These are phyloP conservation scores for Yamadazyma olivae DNA, from an alignment of 805 yeast species.

Conservation along the genomic window DNA sequence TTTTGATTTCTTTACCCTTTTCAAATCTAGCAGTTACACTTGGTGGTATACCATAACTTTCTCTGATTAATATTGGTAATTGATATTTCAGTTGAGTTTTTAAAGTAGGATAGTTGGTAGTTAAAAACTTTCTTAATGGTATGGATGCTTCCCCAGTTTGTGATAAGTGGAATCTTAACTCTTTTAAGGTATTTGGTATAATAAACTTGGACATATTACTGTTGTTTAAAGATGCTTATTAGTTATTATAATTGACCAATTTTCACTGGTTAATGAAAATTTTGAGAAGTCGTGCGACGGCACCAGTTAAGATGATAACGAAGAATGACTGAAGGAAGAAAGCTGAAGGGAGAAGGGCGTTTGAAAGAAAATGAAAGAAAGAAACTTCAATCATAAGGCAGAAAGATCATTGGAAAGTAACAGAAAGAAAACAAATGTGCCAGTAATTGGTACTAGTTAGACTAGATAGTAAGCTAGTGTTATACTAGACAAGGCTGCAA, in stretches of 20 bases:
- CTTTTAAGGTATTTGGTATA: slow-evolving; percentile 60
- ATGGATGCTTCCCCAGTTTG: slow-evolving; percentile 73
- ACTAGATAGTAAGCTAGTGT: no score
- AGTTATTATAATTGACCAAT: slow-evolving; percentile 1
- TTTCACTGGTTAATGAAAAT: slow-evolving; percentile 7
- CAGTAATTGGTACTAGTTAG: no score
- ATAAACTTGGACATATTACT: slow-evolving; percentile 39
- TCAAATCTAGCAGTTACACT: slow-evolving; percentile 72
- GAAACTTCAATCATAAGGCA: no score
- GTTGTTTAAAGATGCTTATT: background rate
- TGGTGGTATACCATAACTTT: slow-evolving; percentile 70
- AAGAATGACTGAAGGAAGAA: no score
- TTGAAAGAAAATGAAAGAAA: no score
- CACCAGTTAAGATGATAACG: background rate
- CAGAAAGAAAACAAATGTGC: no score
- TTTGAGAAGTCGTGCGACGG: background rate
- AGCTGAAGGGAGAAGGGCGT: no score
- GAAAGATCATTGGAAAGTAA: no score
- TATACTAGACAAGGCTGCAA: no score
- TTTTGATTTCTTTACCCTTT: slow-evolving; percentile 49
- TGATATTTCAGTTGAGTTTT: slow-evolving; percentile 54
- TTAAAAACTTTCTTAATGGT: slow-evolving; percentile 63
- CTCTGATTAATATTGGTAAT: slow-evolving; percentile 76
- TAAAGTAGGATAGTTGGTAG: slow-evolving; percentile 62
- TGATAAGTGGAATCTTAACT: slow-evolving; percentile 77